Conservation (phyloP, 169 alveolate species). For the Plasmodium chabaudi region DNA sequence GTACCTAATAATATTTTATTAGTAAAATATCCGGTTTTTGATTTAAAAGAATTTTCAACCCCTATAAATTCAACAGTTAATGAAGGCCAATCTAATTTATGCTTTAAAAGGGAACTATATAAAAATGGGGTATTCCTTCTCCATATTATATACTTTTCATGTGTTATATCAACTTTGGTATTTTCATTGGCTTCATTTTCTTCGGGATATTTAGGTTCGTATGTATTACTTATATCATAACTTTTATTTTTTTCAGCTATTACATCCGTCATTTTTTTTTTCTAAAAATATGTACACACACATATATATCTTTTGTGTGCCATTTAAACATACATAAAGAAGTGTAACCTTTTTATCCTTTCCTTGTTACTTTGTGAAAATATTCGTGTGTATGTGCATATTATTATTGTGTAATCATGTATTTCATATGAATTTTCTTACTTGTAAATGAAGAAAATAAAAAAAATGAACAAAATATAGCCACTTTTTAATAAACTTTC, state of each 20-base stretch:
- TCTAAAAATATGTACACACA: neutral
- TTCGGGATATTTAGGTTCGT: constrained; percentile 24
- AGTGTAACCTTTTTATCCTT: too few species aligned
- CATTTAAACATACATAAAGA: too few species aligned
- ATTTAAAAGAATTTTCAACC: constrained; percentile 78
- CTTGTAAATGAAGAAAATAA: too few species aligned
- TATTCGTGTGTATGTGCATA: too few species aligned
- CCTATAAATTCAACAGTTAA: constrained; percentile 88
- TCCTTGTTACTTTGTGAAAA: too few species aligned
- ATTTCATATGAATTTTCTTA: too few species aligned
- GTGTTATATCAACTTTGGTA: constrained; percentile 21
- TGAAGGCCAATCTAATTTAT: constrained; percentile 98
- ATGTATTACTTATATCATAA: constrained; percentile 16
- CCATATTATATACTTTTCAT: constrained; percentile 88
- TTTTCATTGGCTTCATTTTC: constrained; percentile 22
- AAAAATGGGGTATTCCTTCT: constrained; percentile 95
- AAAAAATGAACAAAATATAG: too few species aligned
- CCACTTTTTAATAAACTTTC: too few species aligned
- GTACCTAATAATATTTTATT: constrained; percentile 94
- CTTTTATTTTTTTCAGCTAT: constrained; percentile 1
- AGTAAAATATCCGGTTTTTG: constrained; percentile 82
- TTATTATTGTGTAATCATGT: too few species aligned
- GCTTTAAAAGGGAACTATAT: constrained; percentile 93
- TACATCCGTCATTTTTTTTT: neutral
- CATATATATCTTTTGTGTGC: too few species aligned